phyloP scores from a whole-genome alignment of 352 stramenopile species.

The Phytopythium delawarense region DNA sequence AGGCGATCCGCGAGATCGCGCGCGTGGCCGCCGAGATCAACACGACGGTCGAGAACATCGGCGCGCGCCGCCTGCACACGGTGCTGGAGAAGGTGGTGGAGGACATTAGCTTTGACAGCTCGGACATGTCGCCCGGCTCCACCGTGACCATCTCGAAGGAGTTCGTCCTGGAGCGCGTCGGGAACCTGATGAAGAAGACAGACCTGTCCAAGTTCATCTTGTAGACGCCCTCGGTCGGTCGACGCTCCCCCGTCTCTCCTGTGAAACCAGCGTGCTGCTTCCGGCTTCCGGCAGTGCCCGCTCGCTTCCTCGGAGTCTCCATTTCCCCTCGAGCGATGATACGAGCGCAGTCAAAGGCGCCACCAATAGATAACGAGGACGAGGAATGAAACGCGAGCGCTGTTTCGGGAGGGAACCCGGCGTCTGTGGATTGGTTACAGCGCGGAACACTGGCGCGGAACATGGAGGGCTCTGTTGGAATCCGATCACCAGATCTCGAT shows the following conservation, averaged over 20 bases:
- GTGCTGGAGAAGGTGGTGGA: conserved; percentile 98
- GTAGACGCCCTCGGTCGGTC: conserved; percentile 47
- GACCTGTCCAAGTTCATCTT: conserved; percentile 99
- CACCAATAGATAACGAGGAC: neutral
- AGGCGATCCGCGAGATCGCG: conserved; percentile 97
- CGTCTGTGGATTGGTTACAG: neutral
- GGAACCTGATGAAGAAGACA: conserved; percentile 93
- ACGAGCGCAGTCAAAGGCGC: conserved; percentile 1
- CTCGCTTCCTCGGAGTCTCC: neutral
- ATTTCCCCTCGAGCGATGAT: neutral
- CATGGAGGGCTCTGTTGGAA: neutral
- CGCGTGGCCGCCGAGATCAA: conserved; percentile 94
- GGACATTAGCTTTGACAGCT: conserved; percentile 97
- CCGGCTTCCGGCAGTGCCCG: neutral
- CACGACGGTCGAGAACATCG: conserved; percentile 98
- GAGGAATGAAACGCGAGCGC: neutral
- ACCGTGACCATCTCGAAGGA: conserved; percentile 92
- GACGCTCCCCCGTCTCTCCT: neutral
- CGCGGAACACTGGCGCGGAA: too few species aligned
- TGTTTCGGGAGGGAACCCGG: neutral
- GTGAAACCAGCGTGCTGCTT: neutral
- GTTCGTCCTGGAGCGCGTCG: conserved; percentile 92
- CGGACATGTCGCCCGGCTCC: conserved; percentile 82
- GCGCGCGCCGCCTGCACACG: conserved; percentile 96
- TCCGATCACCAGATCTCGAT: conserved; percentile 69